Evolutionary conservation across 768 basidiomycete species (phyloP).

Genomic region (Tulasnella sp.): DNA sequence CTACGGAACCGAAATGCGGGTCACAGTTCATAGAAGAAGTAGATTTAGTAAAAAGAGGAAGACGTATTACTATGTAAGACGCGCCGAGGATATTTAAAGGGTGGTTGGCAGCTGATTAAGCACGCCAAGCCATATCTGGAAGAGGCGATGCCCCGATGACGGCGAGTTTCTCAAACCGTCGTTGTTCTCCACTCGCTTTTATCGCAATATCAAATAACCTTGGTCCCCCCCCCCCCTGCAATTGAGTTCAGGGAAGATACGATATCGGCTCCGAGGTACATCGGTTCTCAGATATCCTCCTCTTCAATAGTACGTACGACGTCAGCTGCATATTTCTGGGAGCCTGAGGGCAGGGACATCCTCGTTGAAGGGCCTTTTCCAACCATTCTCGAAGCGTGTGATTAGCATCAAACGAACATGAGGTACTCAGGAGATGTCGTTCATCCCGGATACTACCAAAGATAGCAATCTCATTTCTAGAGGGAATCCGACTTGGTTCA

Average conservation of each 20-base stretch:
- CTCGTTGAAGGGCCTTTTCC: no score
- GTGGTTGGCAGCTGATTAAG: neutral
- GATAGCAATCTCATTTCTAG: no score
- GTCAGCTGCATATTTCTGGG: no score
- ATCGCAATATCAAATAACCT: neutral
- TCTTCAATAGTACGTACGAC: neutral
- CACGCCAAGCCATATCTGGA: neutral
- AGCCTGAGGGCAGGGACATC: no score
- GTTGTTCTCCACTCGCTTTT: neutral
- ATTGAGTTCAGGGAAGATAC: neutral
- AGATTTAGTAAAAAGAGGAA: neutral
- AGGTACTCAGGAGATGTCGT: no score
- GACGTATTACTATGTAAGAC: neutral
- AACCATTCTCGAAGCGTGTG: no score
- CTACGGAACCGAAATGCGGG: neutral
- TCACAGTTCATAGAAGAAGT: neutral
- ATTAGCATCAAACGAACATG: no score
- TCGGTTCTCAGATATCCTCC: neutral
- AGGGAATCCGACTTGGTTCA: no score
- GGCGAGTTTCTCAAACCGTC: neutral
- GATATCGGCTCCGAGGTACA: neutral
- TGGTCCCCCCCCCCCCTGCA: no score
- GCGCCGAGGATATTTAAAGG: neutral
- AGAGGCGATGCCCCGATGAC: neutral
- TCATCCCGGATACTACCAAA: no score